These are phyloP conservation scores for Penicillium sp. DNA, from an alignment of 2,329 filamentous ascomycete genomes.

Conservation along the genomic window DNA sequence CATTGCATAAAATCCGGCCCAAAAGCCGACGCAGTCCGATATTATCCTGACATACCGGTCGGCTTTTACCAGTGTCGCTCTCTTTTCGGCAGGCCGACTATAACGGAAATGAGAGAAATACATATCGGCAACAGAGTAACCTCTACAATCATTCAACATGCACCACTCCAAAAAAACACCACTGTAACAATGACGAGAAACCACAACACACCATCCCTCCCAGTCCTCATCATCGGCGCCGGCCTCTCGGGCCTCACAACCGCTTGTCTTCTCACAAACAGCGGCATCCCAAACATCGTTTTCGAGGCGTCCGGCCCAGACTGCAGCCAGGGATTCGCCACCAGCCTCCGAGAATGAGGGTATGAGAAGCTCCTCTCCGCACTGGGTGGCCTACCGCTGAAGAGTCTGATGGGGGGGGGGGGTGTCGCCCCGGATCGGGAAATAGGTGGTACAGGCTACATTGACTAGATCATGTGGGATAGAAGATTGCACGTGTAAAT, in stretches of 20 bases:
- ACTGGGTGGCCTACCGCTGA: constrained; percentile 9
- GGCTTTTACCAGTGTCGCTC: no score
- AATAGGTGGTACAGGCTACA: constrained; percentile 19
- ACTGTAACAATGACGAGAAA: no score
- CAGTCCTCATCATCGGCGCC: constrained; percentile 15
- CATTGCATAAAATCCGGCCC: no score
- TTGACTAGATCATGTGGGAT: constrained; percentile 17
- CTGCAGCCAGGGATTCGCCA: constrained; percentile 18
- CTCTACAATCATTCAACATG: no score
- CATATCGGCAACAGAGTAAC: no score
- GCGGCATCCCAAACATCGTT: constrained; percentile 14
- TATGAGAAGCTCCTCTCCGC: constrained; percentile 8
- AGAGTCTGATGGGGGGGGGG: not conserved
- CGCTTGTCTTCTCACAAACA: constrained; percentile 15
- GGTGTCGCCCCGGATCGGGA: constrained; percentile 15
- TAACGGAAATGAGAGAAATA: no score
- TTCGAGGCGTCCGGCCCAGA: constrained; percentile 17
- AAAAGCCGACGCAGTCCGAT: no score
- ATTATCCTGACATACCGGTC: no score
- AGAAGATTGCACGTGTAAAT: constrained; percentile 14
- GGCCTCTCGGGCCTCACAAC: constrained; percentile 18
- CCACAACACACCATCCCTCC: not conserved
- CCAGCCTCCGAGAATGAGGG: constrained; percentile 17
- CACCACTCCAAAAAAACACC: no score
- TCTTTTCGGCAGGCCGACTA: no score